These are phyloP conservation scores for Cyberlindnera mrakii DNA, from an alignment of 805 yeast genomes.

Conservation along the genomic window DNA sequence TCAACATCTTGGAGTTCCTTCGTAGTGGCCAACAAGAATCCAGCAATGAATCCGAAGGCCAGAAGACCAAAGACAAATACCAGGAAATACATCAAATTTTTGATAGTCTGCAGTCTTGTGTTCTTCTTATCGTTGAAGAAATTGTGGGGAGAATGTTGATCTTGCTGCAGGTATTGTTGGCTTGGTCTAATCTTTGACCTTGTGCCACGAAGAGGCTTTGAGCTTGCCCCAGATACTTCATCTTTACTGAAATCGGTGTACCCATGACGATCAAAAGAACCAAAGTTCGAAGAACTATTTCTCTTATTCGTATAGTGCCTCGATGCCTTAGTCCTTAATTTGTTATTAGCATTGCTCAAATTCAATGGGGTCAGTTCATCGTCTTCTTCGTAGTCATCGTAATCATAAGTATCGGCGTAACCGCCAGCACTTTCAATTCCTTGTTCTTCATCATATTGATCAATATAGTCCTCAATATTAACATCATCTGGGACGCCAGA, in stretches of 20 bases:
- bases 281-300: conserved; percentile 12
- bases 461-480: conserved; percentile 37
- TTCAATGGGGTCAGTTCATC: conserved; percentile 24
- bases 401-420: conserved; percentile 22
- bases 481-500: conserved; percentile 65
- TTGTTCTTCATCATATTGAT: conserved; percentile 35
- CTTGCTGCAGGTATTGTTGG: conserved; percentile 13
- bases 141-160: conserved; percentile 42
- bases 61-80: conserved; percentile 41
- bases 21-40: conserved; percentile 79
- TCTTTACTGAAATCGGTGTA: conserved; percentile 10
- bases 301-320: conserved; percentile 24
- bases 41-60: conserved; percentile 70
- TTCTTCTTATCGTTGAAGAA: conserved; percentile 27
- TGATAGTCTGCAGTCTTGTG: conserved; percentile 27
- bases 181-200: conserved; percentile 19
- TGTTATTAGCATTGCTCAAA: conserved; percentile 16
- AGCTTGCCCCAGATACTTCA: background rate
- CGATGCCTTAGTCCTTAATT: conserved; percentile 15
- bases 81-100: conserved; percentile 29
- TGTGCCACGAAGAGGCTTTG: conserved; percentile 5
- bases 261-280: conserved; percentile 13
- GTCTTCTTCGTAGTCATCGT: conserved; percentile 20
- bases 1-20: conserved; percentile 70
- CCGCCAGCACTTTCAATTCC: conserved; percentile 29